Evolutionary conservation across 2,329 filamentous ascomycete species (phyloP).

Genomic region (Diaporthe sp.): DNA sequence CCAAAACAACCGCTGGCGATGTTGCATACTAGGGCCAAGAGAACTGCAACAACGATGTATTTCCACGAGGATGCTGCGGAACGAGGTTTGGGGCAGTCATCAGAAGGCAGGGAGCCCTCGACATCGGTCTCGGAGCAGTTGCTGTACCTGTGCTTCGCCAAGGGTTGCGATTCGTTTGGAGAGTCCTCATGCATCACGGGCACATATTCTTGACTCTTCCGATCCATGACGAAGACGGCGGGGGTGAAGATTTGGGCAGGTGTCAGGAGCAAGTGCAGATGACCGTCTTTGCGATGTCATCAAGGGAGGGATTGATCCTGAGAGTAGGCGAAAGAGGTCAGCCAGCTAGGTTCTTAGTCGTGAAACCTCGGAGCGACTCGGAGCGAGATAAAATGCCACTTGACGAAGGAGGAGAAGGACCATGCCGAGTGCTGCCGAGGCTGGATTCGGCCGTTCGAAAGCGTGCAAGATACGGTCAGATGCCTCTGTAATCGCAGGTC

Average conservation of each 20-base stretch:
- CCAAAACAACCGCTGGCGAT: slow-evolving; percentile 1
- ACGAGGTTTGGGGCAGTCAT: neutral
- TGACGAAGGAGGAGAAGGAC: neutral
- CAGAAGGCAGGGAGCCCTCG: neutral
- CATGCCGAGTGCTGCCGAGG: neutral
- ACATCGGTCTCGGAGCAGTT: slow-evolving; percentile 10
- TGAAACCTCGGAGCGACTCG: rapidly evolving
- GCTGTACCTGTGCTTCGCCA: neutral
- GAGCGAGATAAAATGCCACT: neutral
- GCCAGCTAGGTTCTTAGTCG: neutral
- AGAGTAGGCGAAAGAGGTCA: neutral
- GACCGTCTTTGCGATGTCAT: rapidly evolving
- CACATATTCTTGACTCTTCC: neutral
- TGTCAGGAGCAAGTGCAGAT: neutral
- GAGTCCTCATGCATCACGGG: neutral
- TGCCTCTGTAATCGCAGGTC: neutral
- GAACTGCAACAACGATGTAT: neutral
- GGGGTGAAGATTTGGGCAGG: neutral
- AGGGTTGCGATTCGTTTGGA: slow-evolving; percentile 17
- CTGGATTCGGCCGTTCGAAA: neutral
- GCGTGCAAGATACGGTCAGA: neutral
- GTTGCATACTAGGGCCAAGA: neutral
- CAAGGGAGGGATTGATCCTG: neutral
- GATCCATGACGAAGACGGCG: neutral
- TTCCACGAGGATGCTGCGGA: neutral